A percentile compares a stretch with the other conserved stretches of the same genome.
These are phyloP conservation scores for Saturnispora quitensis DNA, from an alignment of 805 yeast genomes.

Conservation along the genomic window DNA sequence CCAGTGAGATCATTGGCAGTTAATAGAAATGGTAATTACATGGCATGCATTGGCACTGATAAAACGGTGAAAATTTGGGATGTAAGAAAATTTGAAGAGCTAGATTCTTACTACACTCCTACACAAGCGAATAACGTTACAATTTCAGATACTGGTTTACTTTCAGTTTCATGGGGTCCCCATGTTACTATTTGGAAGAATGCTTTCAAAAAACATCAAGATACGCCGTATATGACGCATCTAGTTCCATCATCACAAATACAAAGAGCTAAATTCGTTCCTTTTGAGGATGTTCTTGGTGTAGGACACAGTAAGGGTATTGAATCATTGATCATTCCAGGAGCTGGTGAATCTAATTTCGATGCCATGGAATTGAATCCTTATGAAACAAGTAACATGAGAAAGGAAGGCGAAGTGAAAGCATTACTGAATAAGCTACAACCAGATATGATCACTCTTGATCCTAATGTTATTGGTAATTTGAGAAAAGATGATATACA, in stretches of 20 bases:
- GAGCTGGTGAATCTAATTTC: constrained; percentile 95
- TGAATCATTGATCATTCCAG: constrained; percentile 85
- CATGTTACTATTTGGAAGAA: constrained; percentile 94
- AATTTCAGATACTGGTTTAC: constrained; percentile 79
- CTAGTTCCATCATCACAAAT: constrained; percentile 69
- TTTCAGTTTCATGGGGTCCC: constrained; percentile 93
- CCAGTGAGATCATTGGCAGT: constrained; percentile 79
- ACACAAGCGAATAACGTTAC: constrained; percentile 77
- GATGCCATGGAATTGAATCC: constrained; percentile 94
- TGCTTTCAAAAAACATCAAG: constrained; percentile 55
- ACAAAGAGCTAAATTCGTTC: constrained; percentile 65
- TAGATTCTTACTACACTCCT: constrained; percentile 64
- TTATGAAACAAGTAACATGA: constrained; percentile 80
- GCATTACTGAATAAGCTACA: constrained; percentile 75
- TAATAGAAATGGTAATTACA: constrained; percentile 86
- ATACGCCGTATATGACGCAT: constrained; percentile 88
- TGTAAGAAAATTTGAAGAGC: constrained; percentile 67
- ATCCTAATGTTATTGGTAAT: constrained; percentile 79
- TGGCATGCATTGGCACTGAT: constrained; percentile 91
- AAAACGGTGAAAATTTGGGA: constrained; percentile 87
- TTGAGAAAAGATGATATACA: constrained; percentile 42
- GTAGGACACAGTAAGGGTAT: constrained; percentile 75
- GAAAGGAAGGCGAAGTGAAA: constrained; percentile 89
- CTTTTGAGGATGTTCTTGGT: constrained; percentile 94
- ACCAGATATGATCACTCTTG: constrained; percentile 87